Base-by-base conservation (phyloP, 768 basidiomycete species). In the Hydnomerulius pinastri region DNA sequence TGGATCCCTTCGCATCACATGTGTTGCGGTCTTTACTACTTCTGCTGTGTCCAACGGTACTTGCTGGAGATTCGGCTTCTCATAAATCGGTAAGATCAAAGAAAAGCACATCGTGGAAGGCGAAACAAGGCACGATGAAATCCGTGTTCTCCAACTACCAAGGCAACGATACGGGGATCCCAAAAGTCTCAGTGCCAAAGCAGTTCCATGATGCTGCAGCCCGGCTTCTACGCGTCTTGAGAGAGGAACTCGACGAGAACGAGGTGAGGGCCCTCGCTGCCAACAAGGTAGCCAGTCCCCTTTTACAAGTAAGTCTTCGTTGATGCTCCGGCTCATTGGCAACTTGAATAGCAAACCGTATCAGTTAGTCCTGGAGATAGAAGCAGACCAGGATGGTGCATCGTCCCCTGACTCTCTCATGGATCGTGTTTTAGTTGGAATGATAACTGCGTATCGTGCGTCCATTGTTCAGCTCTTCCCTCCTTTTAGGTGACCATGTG, bases 1-100 rank as follows among this genome's bases (percentile, higher is more conserved):
- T 86, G 73, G 85, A 96, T 59, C 85, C 88, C 27, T 96, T 93
- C 60, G 93, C 88, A 29, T 95, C 96, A 0, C 96, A 98, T 58
- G 90, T 94, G 36, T 56, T 96, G 39, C 86, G 95, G 30, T 82
- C 87, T 20, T 69, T 98, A 2, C 78, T 98, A 12, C 63, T 87
- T 4, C 75, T 97, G 36, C 74, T 97, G n/a, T 84, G 82, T 12
- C 89, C 91, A 0, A 70, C 74, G 24, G 61, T 81, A 2, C 74
- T 78, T 4, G 55, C 72, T 12, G 69, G 70, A 4, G 75, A 71
- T 23, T 53, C 76, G 13, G 58, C 69, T 20, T 60, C 62, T 44
- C 63, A 62, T 27, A 72, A 73, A 9, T 65, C 72, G 25, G 54
- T 91, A 27, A 81, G 94, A n/a, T 93, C 91, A 10, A 96, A 90